Conservation (phyloP, 805 yeast species). For the Yamadazyma ubonensis region DNA sequence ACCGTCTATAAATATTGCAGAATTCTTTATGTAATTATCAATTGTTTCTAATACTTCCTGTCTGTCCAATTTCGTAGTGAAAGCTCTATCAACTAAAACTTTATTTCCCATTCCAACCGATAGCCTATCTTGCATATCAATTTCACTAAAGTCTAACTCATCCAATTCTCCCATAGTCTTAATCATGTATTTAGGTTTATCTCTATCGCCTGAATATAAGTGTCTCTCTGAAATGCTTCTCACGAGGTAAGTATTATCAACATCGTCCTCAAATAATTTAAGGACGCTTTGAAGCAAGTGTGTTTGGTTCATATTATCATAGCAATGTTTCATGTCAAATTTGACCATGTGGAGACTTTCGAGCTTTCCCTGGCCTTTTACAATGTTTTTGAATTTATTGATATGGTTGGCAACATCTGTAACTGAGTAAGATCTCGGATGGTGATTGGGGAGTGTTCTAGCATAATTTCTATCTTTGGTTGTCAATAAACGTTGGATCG, state of each 20-base stretch:
- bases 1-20: constrained; percentile 42
- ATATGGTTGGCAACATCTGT: constrained; percentile 45
- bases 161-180: constrained; percentile 17
- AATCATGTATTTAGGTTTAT: constrained; percentile 10
- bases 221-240: constrained; percentile 19
- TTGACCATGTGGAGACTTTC: constrained; percentile 52
- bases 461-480: constrained; percentile 13
- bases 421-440: constrained; percentile 40
- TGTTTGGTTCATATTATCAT: constrained; percentile 62
- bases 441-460: neutral
- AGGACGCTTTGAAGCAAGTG: constrained; percentile 37
- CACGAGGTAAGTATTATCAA: constrained; percentile 20
- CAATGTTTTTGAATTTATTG: constrained; percentile 31
- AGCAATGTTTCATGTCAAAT: constrained; percentile 76
- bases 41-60: constrained; percentile 47
- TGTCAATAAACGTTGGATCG: constrained; percentile 11
- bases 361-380: constrained; percentile 24
- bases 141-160: constrained; percentile 5
- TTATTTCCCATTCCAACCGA: neutral
- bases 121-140: neutral
- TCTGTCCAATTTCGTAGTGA: constrained; percentile 37
- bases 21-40: constrained; percentile 51
- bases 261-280: constrained; percentile 25
- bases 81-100: constrained; percentile 17
- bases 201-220: constrained; percentile 8